phyloP scores from a whole-genome alignment of 1,284 basidiomycete genomes.

The Sanguinoderma infundibulare region DNA sequence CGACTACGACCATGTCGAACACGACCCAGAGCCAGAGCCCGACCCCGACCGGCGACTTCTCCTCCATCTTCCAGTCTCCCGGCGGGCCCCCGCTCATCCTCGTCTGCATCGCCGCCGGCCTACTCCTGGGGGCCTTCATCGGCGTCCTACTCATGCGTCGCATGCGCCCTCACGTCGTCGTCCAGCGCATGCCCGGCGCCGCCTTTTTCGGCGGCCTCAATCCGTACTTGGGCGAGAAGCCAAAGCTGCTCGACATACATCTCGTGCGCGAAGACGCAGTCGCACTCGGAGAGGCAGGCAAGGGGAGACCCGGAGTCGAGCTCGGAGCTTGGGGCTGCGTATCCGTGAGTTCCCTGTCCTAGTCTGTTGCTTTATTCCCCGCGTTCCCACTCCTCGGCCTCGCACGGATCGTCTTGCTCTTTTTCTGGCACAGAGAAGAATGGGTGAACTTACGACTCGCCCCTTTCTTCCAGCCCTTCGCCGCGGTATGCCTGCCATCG shows the following conservation, averaged over 20 bases:
- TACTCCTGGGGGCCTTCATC: constrained; percentile 30
- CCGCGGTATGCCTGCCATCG: constrained; percentile 9
- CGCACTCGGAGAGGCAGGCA: not conserved
- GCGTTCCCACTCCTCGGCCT: not conserved
- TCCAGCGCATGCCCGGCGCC: constrained; percentile 7
- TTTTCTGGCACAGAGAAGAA: not conserved
- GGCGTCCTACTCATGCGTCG: constrained; percentile 26
- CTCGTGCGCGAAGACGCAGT: not conserved
- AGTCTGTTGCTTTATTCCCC: not conserved
- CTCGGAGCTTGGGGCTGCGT: not conserved
- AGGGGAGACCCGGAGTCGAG: not conserved
- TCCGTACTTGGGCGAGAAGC: constrained; percentile 12
- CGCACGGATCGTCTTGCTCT: not conserved
- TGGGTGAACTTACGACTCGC: not conserved
- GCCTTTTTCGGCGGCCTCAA: not conserved
- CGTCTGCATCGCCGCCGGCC: constrained; percentile 35
- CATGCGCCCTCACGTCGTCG: constrained; percentile 15
- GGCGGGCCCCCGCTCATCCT: constrained; percentile 36
- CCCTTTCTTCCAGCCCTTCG: constrained; percentile 14
- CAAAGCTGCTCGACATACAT: constrained; percentile 20
- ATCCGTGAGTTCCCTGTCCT: not conserved
- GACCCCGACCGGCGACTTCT: constrained; percentile 7
- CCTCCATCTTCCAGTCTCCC: constrained; percentile 24
- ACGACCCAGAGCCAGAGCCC: not conserved
- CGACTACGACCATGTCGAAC: constrained; percentile 2